Evolutionary conservation across 2,329 filamentous ascomycete genomes (phyloP).

Genomic region (Lachnellula suecica): DNA sequence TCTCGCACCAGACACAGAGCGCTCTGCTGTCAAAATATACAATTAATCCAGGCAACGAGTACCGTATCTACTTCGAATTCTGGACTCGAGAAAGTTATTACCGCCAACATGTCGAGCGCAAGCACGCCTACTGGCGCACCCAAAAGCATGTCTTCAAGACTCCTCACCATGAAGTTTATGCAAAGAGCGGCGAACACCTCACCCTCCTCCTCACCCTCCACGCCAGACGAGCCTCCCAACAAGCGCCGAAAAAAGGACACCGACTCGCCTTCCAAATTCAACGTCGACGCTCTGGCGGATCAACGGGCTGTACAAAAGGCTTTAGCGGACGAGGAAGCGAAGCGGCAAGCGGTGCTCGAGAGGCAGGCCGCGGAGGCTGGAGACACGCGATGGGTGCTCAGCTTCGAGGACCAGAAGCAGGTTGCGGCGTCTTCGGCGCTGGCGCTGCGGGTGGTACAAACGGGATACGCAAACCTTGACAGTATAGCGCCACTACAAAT

Average conservation of each 20-base stretch:
- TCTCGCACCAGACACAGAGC: background rate
- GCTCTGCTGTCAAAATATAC: background rate
- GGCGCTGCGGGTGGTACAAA: slow-evolving; percentile 58
- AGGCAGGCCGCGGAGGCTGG: slow-evolving; percentile 60
- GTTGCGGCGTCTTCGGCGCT: slow-evolving; percentile 32
- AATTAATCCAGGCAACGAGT: background rate
- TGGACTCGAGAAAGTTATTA: background rate
- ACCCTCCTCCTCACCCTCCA: slow-evolving; percentile 43
- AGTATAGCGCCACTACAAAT: slow-evolving; percentile 18
- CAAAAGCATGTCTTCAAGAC: slow-evolving; percentile 79
- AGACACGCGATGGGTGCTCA: slow-evolving; percentile 76
- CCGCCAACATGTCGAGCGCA: slow-evolving; percentile 26
- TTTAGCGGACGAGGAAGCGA: slow-evolving; percentile 65
- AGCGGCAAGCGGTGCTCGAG: slow-evolving; percentile 59
- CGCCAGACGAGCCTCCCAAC: slow-evolving; percentile 50
- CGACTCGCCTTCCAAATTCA: slow-evolving; percentile 36
- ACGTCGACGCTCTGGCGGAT: slow-evolving; percentile 49
- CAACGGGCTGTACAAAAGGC: slow-evolving; percentile 62
- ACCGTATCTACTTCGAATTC: background rate
- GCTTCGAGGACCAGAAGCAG: slow-evolving; percentile 43
- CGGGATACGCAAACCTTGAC: slow-evolving; percentile 55
- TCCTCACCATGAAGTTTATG: slow-evolving; percentile 98
- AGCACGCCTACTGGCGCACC: slow-evolving; percentile 39
- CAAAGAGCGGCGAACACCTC: slow-evolving; percentile 74
- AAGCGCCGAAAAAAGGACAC: slow-evolving; percentile 61